Evolutionary conservation across 441 rosid genomes (phyloP).

Genomic region (Euphorbia celastroides): DNA sequence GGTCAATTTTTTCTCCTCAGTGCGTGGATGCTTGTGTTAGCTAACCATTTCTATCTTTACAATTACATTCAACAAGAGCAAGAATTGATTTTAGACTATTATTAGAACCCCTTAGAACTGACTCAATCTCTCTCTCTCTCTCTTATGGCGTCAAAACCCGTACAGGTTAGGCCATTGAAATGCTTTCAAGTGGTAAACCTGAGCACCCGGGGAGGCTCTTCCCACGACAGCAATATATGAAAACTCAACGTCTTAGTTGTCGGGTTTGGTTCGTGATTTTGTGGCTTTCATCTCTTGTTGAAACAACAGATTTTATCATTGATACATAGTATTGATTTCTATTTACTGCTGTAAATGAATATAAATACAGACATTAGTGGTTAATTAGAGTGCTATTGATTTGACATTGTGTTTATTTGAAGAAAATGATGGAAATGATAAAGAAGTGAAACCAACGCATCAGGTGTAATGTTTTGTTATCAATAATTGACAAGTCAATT

Average conservation of each 20-base stretch:
- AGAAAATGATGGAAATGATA: neutral
- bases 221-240: constrained; percentile 33
- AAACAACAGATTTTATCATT: neutral
- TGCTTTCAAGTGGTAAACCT: constrained; percentile 64
- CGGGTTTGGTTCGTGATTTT: neutral
- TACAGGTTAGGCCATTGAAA: constrained; percentile 63
- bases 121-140: neutral
- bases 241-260: constrained; percentile 1
- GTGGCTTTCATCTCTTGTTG: neutral
- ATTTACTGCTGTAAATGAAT: no score
- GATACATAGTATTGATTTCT: no score
- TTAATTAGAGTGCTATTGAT: neutral
- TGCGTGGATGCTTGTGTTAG: neutral
- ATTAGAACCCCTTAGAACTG: neutral
- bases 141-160: neutral
- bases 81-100: neutral
- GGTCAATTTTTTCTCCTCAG: constrained; percentile 32
- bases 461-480: neutral
- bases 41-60: neutral
- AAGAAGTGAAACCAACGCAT: neutral
- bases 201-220: constrained; percentile 36
- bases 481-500: neutral
- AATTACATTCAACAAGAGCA: neutral
- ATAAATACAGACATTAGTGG: no score
- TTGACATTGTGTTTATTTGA: neutral